Base-by-base conservation (phyloP, 805 yeast species). In the Wilhelminamyces savonicus region DNA sequence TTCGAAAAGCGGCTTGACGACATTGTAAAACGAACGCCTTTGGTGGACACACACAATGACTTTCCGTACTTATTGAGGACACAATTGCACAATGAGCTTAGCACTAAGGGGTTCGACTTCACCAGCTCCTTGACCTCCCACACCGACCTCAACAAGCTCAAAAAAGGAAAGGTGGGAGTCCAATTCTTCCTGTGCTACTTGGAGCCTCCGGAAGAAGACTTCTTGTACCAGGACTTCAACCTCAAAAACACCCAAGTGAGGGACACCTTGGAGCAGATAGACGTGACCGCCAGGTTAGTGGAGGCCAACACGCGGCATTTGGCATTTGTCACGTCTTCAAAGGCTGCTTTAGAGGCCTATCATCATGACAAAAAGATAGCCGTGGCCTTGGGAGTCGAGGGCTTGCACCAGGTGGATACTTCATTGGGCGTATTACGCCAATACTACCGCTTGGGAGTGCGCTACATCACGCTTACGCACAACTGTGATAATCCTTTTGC, bases 401-500 rank as follows among this genome's bases (percentile, higher is more conserved):
- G 78, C 4, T 48, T 71, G 18, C 78, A 72, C 44, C 76, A 70
- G 46, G 59, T 62, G 14, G 78, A 70, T 39, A 40, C 62, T 2
- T 69, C 76, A 2, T 40, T 71, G 11, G 75, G 63, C 11, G 72
- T 69, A 12, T 49, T 72, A 17, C 55, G 78, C 40, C 67, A 59
- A 40, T 72, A 66, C 41, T 63, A 46, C 38, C 71, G 66, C 5
- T 37, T 72, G 19, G 78, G 78, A 10, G 74, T 71, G n/a, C 41
- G 76, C 21, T 72, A 72, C 43, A 63, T 69, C 24, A 72, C 78
- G 0, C 44, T 72, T 30, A 71, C 77, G 0, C 77, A 71, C 35
- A 71, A 71, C 41, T 70, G 77, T 48, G 76, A 71, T 38, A 72
- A 72, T 36, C 76, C 77, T 4, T 72, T 69, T 48, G 76, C 77